These are phyloP conservation scores for Platanus orientalis DNA, from an alignment of 164 flowering plant species.

Conservation along the genomic window DNA sequence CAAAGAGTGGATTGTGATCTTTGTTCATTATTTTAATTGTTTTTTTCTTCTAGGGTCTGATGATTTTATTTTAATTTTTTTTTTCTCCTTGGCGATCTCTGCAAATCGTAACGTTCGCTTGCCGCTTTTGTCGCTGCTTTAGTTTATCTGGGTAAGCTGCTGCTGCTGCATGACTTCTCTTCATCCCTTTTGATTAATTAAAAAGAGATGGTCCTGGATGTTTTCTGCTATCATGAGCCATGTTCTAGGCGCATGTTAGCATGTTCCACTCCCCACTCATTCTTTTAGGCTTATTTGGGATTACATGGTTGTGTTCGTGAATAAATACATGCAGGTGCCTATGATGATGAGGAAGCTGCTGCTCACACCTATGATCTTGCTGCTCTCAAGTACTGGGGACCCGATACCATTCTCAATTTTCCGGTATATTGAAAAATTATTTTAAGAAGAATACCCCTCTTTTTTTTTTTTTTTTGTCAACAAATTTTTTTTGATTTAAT, in stretches of 20 bases:
- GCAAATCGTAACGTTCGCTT: conserved; percentile 35
- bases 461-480: background rate
- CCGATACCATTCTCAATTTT: conserved; percentile 66
- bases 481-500: background rate
- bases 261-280: background rate
- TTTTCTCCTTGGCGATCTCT: conserved; percentile 27
- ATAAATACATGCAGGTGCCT: conserved; percentile 57
- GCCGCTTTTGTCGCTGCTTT: conserved; percentile 35
- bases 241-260: conserved; percentile 2
- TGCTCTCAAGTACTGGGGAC: conserved; percentile 94
- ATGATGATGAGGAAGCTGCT: conserved; percentile 86
- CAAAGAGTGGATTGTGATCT: background rate
- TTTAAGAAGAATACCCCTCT: background rate
- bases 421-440: conserved; percentile 42
- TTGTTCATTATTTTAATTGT: background rate
- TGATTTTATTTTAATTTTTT: conserved; percentile 6
- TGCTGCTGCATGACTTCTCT: conserved; percentile 5
- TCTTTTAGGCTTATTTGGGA: background rate
- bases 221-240: background rate
- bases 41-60: conserved; percentile 5
- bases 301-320: background rate
- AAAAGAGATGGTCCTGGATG: background rate
- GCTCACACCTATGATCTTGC: conserved; percentile 94
- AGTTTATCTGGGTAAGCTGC: conserved; percentile 80
- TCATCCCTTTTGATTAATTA: background rate